phyloP scores from a whole-genome alignment of 805 yeast species.

The Barnettozyma sp. region DNA sequence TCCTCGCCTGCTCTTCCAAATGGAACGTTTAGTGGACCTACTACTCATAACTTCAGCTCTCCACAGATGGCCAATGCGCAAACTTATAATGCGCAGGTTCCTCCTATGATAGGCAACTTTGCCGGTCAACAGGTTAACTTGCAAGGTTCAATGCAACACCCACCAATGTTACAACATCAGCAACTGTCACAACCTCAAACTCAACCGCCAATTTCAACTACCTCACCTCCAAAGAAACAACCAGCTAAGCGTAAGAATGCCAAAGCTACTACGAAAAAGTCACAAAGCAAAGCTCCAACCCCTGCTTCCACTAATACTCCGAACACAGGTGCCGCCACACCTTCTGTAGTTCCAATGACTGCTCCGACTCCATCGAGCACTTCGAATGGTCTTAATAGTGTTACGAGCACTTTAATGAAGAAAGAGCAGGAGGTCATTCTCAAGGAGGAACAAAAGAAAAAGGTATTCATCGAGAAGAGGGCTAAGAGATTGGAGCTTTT shows the following conservation, averaged over 20 bases:
- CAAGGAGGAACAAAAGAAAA: slow-evolving; percentile 17
- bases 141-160: slow-evolving; percentile 3
- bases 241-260: slow-evolving; percentile 12
- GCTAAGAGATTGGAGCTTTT: slow-evolving; percentile 21
- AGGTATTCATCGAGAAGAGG: slow-evolving; percentile 16
- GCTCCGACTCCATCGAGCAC: slow-evolving; percentile 3
- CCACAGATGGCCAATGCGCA: slow-evolving; percentile 11
- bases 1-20: slow-evolving; percentile 10
- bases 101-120: slow-evolving; percentile 8
- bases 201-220: not conserved
- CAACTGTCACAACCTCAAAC: slow-evolving; percentile 5
- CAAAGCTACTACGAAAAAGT: slow-evolving; percentile 15
- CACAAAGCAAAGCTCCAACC: slow-evolving; percentile 10
- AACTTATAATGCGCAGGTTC: slow-evolving; percentile 4
- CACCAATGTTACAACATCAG: slow-evolving; percentile 4
- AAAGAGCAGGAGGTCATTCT: slow-evolving; percentile 22
- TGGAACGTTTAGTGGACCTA: slow-evolving; percentile 7
- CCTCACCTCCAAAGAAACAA: slow-evolving; percentile 7
- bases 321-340: slow-evolving; percentile 2
- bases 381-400: slow-evolving; percentile 7
- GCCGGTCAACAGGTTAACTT: slow-evolving; percentile 1
- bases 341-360: slow-evolving; percentile 3
- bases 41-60: slow-evolving; percentile 10
- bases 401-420: slow-evolving; percentile 14
- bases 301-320: slow-evolving; percentile 3